Conservation (phyloP, 805 yeast species). For the Myxozyma sirexii region DNA sequence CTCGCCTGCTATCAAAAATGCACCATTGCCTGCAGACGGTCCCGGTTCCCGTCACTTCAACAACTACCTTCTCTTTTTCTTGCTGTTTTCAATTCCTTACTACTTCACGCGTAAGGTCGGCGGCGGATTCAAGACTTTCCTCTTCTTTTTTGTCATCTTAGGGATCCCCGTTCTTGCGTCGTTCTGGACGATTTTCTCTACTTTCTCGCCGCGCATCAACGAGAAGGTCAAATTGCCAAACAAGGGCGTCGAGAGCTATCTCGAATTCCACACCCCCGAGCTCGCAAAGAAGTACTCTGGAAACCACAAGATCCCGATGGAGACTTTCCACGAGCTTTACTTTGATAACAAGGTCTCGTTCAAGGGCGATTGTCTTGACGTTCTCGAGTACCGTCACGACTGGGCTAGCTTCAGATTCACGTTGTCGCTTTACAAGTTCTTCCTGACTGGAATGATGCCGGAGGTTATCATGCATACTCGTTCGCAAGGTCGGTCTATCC, state of each 20-base stretch:
- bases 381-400: conserved; percentile 85
- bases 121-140: conserved; percentile 64
- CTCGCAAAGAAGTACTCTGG: conserved; percentile 72
- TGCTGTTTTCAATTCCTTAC: conserved; percentile 61
- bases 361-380: conserved; percentile 84
- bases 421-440: conserved; percentile 70
- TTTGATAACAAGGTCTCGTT: conserved; percentile 82
- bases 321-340: conserved; percentile 85
- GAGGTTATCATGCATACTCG: conserved; percentile 90
- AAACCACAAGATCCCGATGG: conserved; percentile 80
- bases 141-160: conserved; percentile 58
- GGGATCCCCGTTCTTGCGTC: conserved; percentile 75
- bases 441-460: conserved; percentile 85
- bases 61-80: conserved; percentile 56
- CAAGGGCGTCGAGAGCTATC: conserved; percentile 74
- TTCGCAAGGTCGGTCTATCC: conserved; percentile 54
- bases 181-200: conserved; percentile 78
- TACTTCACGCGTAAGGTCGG: conserved; percentile 67
- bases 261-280: conserved; percentile 77
- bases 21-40: conserved; percentile 89
- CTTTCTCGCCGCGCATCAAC: conserved; percentile 78
- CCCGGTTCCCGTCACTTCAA: conserved; percentile 78
- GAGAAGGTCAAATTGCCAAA: conserved; percentile 76
- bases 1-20: conserved; percentile 77
- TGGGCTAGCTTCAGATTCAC: conserved; percentile 88